Evolutionary conservation across 78 protist species (phyloP).

Genomic region (Dictyostelium purpureum): DNA sequence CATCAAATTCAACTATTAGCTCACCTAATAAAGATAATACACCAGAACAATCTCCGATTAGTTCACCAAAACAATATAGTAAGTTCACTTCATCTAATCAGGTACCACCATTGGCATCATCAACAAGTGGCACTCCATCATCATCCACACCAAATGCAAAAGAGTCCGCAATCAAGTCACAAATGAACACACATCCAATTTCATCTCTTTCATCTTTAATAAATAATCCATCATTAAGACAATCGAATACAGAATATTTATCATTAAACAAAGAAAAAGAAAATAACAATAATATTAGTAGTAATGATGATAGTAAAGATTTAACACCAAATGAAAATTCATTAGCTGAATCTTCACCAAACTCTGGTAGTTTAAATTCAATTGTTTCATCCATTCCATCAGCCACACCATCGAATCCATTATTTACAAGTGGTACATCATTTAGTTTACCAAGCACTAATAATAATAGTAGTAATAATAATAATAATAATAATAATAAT

Average conservation of each 20-base stretch:
- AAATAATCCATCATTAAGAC: constrained; percentile 8
- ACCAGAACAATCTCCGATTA: constrained; percentile 23
- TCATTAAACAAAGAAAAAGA: background rate
- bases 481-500: background rate
- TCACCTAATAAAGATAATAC: constrained; percentile 28
- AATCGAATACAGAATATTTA: constrained; percentile 4
- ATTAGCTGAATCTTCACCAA: background rate
- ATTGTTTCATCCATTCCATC: background rate
- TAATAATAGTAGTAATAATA: background rate
- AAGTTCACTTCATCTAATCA: background rate
- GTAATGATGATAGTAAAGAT: background rate
- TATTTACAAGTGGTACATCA: constrained; percentile 13
- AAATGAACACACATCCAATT: background rate
- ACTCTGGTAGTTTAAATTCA: background rate
- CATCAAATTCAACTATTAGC: background rate
- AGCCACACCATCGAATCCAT: constrained; percentile 22
- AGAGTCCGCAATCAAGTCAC: background rate
- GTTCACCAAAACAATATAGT: constrained; percentile 39
- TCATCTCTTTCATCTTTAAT: background rate
- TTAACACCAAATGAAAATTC: too few species aligned
- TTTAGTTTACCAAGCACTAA: background rate
- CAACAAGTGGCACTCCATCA: background rate
- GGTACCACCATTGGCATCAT: background rate
- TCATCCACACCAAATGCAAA: constrained; percentile 5
- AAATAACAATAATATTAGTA: background rate